These are phyloP conservation scores for Fusarium buxicola DNA, from an alignment of 2,329 filamentous ascomycete species.

Conservation along the genomic window DNA sequence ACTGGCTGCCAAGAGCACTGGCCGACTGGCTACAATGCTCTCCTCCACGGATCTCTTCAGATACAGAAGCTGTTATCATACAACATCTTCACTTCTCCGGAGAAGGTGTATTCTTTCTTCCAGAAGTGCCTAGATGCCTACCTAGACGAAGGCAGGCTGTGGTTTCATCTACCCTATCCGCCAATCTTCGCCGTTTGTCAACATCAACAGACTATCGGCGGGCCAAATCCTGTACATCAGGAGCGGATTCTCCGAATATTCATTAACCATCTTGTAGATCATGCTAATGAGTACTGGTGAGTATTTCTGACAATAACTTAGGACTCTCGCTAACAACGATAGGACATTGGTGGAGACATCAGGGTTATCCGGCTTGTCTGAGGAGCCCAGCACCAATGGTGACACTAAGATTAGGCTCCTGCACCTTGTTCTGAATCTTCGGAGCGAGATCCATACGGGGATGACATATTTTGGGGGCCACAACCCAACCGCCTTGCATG, in stretches of 20 bases:
- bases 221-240: conserved; percentile 6
- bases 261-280: conserved; percentile 28
- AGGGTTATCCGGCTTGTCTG: conserved; percentile 9
- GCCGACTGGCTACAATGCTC: conserved; percentile 39
- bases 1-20: conserved; percentile 37
- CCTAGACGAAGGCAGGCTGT: conserved; percentile 28
- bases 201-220: neutral
- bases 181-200: conserved; percentile 37
- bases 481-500: conserved; percentile 25
- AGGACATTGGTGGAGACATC: conserved; percentile 33
- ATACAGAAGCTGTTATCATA: conserved; percentile 23
- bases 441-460: conserved; percentile 1
- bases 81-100: conserved; percentile 20
- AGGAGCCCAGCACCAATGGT: neutral
- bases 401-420: conserved; percentile 15
- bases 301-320: neutral
- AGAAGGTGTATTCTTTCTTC: conserved; percentile 25
- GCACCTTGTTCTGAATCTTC: conserved; percentile 28
- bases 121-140: conserved; percentile 38
- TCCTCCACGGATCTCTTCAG: conserved; percentile 27
- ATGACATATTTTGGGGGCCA: neutral
- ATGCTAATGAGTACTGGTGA: conserved; percentile 39
- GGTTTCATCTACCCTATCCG: conserved; percentile 32
- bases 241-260: conserved; percentile 22
- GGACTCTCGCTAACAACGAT: conserved; percentile 11